Base-by-base conservation (phyloP, 495 filamentous ascomycete species). In the Choiromyces venosus region DNA sequence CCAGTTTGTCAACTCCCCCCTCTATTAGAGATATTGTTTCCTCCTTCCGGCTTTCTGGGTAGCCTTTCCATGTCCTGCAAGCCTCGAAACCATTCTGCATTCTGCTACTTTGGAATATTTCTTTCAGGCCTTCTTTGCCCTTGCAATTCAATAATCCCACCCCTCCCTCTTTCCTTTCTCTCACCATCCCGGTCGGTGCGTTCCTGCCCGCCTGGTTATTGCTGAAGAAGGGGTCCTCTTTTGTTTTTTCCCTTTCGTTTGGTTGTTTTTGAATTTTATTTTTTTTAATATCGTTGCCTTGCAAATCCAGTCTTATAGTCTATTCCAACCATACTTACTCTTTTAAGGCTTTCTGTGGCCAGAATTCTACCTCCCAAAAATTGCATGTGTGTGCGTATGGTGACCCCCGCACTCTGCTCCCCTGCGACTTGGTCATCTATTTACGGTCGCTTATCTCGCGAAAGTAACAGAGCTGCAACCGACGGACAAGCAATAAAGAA, bases 381-480 rank as follows among this genome's bases (percentile, higher is more conserved):
- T 61, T 61, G 52, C 52, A 61, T 61, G 52, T 61, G 52, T 61
- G 52, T 61, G 52, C 52, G 52, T 61, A 61, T 61, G 70, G 75
- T 77, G 75, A 72, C 75, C 75, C 75, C 75, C 75, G 75, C 75
- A 70, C 74, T 56, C 69, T 42, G 37, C 67, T 67, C 72, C 74
- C 74, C 74, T 77, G 75, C 75, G 69, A 71, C 71, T 77, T 77
- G 71, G 75, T 77, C 75, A 77, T 77, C 75, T 77, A 77, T 77
- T 77, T 77, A 77, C 75, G 74, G 75, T 77, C 75, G 75, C 75
- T 77, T 77, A 77, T 77, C 75, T 77, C 74, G 75, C 75, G 66
- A 77, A 76, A 76, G 76, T 74, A 77, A 77, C 74, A 77, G 75
- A 77, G 74, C 76, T 74, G 74, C 75, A 77, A 77, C 74, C 75